Base-by-base conservation (phyloP, 2,329 filamentous ascomycete species). In the Simplicillium sp. region DNA sequence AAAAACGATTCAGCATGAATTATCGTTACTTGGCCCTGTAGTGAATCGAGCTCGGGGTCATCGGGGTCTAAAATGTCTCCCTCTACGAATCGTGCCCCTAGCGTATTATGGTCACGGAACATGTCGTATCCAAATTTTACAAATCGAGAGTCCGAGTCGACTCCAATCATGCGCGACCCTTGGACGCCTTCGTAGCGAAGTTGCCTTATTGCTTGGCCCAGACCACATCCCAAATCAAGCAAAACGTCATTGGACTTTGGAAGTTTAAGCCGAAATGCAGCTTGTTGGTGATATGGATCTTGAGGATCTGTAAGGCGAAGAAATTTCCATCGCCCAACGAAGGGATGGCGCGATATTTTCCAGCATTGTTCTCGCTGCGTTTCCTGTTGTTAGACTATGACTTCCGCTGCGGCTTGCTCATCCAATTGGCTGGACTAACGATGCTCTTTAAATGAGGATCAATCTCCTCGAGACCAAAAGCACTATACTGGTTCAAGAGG, bases 81-180 rank as follows among this genome's bases (percentile, higher is more conserved):
- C 3, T 64, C 50, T 25, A 79, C 56, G 46, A 79, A 76, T 2
- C 60, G 61, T 2, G 64, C 64, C 15, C 60, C 59, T 5, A 77
- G 56, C 29, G 42, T 62, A n/a, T 59, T 51, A 18, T 67, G 65
- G 45, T 83, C 81, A 36, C 68, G 66, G 58, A 84, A 85, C 15
- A 85, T 63, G 40, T 81, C 75, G 54, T 80, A 78, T 20, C 76
- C 76, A n/a, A 75, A 55, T 11, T 75, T 64, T 39, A 78, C 63
- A 47, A 78, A 74, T n/a, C 59, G 59, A 15, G 61, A 48, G 34
- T 69, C 62, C 3, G 73, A 46, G 45, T 77, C 73, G 3, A 63
- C 60, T 14, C 70, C 73, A 43, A 67, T 68, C n/a, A 78, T 54
- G 36, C 67, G 65, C 13, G 60, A 53, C 5, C 65, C 59, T 17